A percentile compares a stretch with the other conserved stretches of the same genome.
phyloP scores from a whole-genome alignment of 768 basidiomycete genomes.

The Cystobasidium ongulense region DNA sequence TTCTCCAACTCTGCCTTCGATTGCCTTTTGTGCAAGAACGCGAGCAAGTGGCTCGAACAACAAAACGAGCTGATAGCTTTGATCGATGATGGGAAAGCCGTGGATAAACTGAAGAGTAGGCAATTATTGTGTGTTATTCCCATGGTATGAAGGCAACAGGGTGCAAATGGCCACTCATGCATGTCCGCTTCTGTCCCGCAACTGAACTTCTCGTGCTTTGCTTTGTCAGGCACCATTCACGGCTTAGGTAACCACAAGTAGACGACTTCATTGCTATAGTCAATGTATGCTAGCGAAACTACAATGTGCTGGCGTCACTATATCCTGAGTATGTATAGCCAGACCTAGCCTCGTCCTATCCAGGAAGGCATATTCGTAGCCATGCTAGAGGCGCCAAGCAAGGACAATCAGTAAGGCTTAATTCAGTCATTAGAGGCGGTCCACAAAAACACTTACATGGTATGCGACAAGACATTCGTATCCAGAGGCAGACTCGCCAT shows the following conservation, averaged over 20 bases:
- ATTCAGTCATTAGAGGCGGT: not conserved
- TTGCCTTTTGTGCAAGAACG: too few species aligned
- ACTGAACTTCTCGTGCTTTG: not conserved
- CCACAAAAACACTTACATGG: conserved; percentile 47
- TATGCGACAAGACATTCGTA: conserved; percentile 58
- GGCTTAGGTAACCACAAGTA: not conserved
- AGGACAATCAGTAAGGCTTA: not conserved
- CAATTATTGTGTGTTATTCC: too few species aligned
- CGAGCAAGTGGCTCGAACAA: too few species aligned
- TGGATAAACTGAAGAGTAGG: too few species aligned
- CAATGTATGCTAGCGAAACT: not conserved
- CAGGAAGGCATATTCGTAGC: conserved; percentile 21
- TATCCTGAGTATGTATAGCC: not conserved
- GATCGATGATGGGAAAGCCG: too few species aligned
- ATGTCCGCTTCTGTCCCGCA: not conserved
- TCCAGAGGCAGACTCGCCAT: conserved; percentile 61
- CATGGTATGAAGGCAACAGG: too few species aligned
- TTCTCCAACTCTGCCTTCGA: too few species aligned
- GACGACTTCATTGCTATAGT: not conserved
- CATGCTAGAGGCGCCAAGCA: not conserved
- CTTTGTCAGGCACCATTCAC: not conserved
- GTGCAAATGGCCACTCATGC: not conserved
- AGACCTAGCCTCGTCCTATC: conserved; percentile 9
- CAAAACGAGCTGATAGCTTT: too few species aligned
- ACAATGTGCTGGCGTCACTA: not conserved